Evolutionary conservation across 1,284 basidiomycete species (phyloP), one percentile per base, ranked within the genome.

Genomic region (Gymnopus androsaceus): DNA sequence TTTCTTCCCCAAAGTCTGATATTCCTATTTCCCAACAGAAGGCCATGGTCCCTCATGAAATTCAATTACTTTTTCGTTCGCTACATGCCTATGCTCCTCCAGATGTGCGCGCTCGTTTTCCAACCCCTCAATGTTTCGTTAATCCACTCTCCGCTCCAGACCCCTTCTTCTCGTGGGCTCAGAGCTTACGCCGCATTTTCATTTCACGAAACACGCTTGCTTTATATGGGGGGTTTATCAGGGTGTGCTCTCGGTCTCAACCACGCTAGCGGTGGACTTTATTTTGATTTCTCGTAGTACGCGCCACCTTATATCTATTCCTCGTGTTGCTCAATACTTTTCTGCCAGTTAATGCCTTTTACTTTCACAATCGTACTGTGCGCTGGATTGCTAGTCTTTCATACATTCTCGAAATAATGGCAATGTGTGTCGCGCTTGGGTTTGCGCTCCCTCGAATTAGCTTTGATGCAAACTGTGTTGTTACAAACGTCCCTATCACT

Each of bases 21-120:
- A n/a, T n/a, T n/a, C n/a, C n/a, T n/a, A n/a, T n/a, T n/a, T n/a
- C n/a, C n/a, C n/a, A n/a, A n/a, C n/a, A n/a, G n/a, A n/a, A n/a
- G 47, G 12, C 30, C 47, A 15, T 55, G 54, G 54, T 33, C 54
- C 9, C 36, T 50, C 28, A 55, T 55, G 54, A 55, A 55, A 34
- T 19, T 55, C 54, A 44, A 50, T 44, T 55, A 49, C 36, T 50
- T 50, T 40, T 50, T 55, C 17, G 38, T 50, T 31, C 46, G 54
- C 25, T 55, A 55, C 30, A 14, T 55, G 8, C 54, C 54, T n/a
- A 17, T 55, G 11, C 38, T 55, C 4, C 23, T 44, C 28, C 54
- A 55, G 38, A 50, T 55, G 54, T 55, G 36, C 30, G 47, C 44
- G 11, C n/a, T 27, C 19, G 19, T 3, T 15, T 19, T n/a, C n/a